Conservation (phyloP, 2,329 filamentous ascomycete genomes). For the Botrytis squamosa region DNA sequence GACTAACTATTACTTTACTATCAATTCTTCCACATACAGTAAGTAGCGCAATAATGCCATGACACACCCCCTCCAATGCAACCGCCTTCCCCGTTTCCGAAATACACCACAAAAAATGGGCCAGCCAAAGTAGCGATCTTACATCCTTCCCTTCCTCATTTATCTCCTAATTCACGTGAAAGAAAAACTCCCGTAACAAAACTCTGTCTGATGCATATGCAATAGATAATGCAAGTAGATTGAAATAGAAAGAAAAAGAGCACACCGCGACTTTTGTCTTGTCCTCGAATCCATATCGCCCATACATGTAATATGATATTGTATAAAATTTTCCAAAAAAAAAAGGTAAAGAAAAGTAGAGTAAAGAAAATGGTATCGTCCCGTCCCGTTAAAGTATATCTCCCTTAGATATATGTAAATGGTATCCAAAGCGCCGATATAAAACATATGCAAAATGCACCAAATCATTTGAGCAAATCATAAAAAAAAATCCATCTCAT, state of each 20-base stretch:
- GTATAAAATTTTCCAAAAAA: not conserved
- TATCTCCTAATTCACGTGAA: not conserved
- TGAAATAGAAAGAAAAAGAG: not conserved
- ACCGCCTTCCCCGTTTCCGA: not conserved
- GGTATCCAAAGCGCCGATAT: slow-evolving; percentile 21
- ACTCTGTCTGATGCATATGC: slow-evolving; percentile 4
- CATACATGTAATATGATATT: slow-evolving; percentile 14
- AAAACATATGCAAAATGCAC: slow-evolving; percentile 14
- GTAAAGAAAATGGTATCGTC: slow-evolving; percentile 21
- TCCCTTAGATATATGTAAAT: slow-evolving; percentile 16
- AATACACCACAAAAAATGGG: slow-evolving; percentile 8
- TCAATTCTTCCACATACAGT: slow-evolving; percentile 1
- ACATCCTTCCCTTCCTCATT: not conserved
- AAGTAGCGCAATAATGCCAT: slow-evolving; percentile 1
- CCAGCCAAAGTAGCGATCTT: slow-evolving; percentile 14
- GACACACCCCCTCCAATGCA: not conserved
- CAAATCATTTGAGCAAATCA: slow-evolving; percentile 3
- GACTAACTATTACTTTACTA: not conserved
- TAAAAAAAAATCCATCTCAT: slow-evolving; percentile 11
- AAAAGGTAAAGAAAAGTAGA: not conserved
- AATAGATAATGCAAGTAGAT: not conserved
- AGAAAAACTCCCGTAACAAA: not conserved
- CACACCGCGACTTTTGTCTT: slow-evolving; percentile 11
- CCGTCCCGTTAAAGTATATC: slow-evolving; percentile 18
- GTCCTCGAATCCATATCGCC: not conserved